Evolutionary conservation across 148 eudicot genomes (phyloP), one percentile per base, ranked within the genome.

Genomic region (Talinum fruticosum): DNA sequence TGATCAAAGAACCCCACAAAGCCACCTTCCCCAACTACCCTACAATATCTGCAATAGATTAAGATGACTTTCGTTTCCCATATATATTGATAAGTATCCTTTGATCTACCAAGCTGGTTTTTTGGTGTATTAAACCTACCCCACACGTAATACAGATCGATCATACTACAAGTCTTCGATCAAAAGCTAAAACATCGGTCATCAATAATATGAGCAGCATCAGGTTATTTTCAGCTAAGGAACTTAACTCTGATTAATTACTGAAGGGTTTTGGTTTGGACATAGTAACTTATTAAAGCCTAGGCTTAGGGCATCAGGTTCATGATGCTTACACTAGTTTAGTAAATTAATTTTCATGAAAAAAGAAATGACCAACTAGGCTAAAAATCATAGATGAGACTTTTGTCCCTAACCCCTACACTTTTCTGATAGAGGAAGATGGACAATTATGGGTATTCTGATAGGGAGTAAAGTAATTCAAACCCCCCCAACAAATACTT

Each of bases 1-100:
- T 54, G 59, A 66, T 76, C 33, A 29, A 37, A 16, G 21, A 75
- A n/a, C 66, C 41, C 26, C 49, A 64, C 29, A 65, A n/a, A 18
- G 61, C 73, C 61, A 62, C 69, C 78, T 66, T 73, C 73, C 68
- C 61, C 78, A 79, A 79, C 82, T 37, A 74, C 72, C 77, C 67
- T 51, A 73, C 72, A 32, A 74, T 64, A 66, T 73, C 76, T 28
- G 26, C 74, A 49, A 69, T 76, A 47, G 47, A 37, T 66, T 44
- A 45, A 21, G 62, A 16, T 45, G 57, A 30, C 72, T 45, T 65
- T 44, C 16, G 53, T 3, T 75, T 36, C 16, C n/a, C 69, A 15
- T 10, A 6, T 10, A 6, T 66, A 33, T 66, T 36, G 68, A 10
- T 59, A 59, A 59, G 23, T 65, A 26, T 76, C 29, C 44, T 10